phyloP scores from a whole-genome alignment of 768 basidiomycete species.

The Xerocomus potaroensis region DNA sequence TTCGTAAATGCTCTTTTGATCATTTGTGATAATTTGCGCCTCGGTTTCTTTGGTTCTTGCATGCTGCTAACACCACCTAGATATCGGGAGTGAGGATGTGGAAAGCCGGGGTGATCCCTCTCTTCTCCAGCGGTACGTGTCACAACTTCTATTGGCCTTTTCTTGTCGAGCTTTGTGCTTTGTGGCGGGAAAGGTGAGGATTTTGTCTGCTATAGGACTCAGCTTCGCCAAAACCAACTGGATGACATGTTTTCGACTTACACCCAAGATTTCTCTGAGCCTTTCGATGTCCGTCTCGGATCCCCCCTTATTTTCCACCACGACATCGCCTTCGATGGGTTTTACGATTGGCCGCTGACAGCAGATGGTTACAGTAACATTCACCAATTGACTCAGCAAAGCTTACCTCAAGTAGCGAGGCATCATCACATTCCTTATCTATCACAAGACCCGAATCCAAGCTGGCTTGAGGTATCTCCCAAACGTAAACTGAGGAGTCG shows the following conservation, averaged over 20 bases:
- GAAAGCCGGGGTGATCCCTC: conserved; percentile 5
- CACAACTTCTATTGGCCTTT: not conserved
- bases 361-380: conserved; percentile 2
- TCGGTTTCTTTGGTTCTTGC: conserved; percentile 10
- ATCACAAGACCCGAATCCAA: conserved; percentile 28
- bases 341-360: conserved; percentile 11
- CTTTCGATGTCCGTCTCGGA: conserved; percentile 4
- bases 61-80: not conserved
- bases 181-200: not conserved
- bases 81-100: conserved; percentile 1
- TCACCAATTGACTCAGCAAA: conserved; percentile 1
- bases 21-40: conserved; percentile 15
- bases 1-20: conserved; percentile 20
- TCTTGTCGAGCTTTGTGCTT: conserved; percentile 7
- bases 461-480: conserved; percentile 29
- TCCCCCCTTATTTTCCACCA: not conserved
- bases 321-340: not conserved
- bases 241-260: conserved; percentile 7
- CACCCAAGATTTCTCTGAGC: conserved; percentile 15
- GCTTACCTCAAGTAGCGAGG: conserved; percentile 25
- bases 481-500: conserved; percentile 27
- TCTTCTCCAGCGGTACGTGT: conserved; percentile 5
- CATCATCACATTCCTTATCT: conserved; percentile 18
- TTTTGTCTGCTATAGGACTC: conserved; percentile 11
- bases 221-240: not conserved